Evolutionary conservation across 2,329 filamentous ascomycete genomes (phyloP).

Genomic region (Coniochaeta prunicola): DNA sequence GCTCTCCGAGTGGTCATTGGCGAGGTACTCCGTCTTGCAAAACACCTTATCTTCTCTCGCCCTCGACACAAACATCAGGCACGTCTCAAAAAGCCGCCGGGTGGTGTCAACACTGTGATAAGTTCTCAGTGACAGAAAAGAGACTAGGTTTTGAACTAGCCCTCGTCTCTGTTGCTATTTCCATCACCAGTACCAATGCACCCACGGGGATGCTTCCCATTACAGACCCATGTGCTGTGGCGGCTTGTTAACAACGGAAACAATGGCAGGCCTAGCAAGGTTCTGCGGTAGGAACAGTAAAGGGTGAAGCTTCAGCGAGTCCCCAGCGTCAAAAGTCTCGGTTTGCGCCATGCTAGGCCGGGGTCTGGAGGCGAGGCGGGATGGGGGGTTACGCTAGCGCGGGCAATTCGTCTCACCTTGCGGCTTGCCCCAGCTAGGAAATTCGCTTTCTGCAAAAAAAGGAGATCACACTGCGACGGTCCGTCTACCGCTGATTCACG

Average conservation of each 20-base stretch:
- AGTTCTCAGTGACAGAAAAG: neutral
- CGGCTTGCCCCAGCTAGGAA: neutral
- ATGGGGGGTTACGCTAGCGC: constrained; percentile 7
- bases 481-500: neutral
- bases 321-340: constrained; percentile 13
- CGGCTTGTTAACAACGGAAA: neutral
- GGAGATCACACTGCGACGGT: neutral
- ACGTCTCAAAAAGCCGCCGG: neutral
- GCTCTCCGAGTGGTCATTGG: neutral
- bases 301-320: neutral
- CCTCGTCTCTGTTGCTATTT: neutral
- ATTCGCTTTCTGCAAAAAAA: neutral
- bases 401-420: constrained; percentile 8
- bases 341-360: constrained; percentile 11
- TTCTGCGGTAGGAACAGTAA: neutral
- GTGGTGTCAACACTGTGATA: neutral
- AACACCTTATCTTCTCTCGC: neutral
- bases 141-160: neutral
- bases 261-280: neutral
- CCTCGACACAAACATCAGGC: neutral
- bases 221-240: neutral
- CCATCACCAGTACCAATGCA: neutral
- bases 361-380: constrained; percentile 18
- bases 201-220: neutral
- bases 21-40: neutral